A percentile compares a stretch with the other conserved stretches of the same genome.
Evolutionary conservation across 2,329 filamentous ascomycete genomes (phyloP).

Genomic region (Colletotrichum filicis): DNA sequence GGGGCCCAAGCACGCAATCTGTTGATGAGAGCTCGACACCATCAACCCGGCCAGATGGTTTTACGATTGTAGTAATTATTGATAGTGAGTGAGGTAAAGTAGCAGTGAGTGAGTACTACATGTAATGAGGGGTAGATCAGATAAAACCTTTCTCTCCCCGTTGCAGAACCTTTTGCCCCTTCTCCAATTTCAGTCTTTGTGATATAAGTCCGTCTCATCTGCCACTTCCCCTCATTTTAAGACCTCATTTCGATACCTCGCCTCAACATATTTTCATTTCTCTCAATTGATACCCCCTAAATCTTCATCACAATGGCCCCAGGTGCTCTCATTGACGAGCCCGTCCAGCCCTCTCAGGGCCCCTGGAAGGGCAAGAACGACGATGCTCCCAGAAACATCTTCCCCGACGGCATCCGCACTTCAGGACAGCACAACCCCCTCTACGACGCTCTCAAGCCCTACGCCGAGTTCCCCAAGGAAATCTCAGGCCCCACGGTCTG

Average conservation of each 20-base stretch:
- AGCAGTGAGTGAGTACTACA: no score
- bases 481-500: constrained; percentile 81
- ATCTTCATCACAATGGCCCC: constrained; percentile 34
- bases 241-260: not conserved
- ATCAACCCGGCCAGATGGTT: no score
- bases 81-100: no score
- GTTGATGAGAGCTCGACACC: no score
- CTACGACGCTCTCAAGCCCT: constrained; percentile 72
- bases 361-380: constrained; percentile 43
- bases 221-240: not conserved
- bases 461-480: constrained; percentile 75
- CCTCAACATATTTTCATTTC: not conserved
- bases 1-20: constrained; percentile 32
- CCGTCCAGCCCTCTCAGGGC: constrained; percentile 10
- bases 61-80: no score
- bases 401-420: constrained; percentile 61
- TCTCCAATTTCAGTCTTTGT: not conserved
- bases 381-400: constrained; percentile 49
- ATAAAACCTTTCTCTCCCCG: not conserved
- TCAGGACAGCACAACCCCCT: constrained; percentile 79
- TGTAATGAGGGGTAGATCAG: constrained; percentile 15
- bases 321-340: constrained; percentile 36
- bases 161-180: not conserved
- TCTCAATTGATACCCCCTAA: constrained; percentile 4
- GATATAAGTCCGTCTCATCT: not conserved